Conservation (phyloP, 176 grass and related monocot species). For the Juncus effusus region DNA sequence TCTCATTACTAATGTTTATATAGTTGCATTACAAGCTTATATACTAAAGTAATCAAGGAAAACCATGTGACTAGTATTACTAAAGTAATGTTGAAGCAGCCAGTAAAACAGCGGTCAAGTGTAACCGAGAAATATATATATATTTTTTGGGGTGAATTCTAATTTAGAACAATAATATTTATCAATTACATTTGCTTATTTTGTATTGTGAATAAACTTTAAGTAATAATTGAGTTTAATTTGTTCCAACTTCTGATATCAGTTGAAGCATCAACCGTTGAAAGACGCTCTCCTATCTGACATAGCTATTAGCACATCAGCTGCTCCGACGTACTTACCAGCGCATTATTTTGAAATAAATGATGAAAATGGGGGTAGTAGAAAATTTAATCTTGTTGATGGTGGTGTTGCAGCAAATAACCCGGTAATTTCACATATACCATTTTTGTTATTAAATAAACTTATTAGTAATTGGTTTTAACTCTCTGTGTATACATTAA, state of each 20-base stretch:
- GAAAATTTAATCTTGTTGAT: constrained; percentile 53
- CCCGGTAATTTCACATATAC: constrained; percentile 26
- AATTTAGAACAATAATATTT: too few species aligned
- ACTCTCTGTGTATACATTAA: not conserved
- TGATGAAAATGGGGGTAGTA: constrained; percentile 17
- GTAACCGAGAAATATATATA: too few species aligned
- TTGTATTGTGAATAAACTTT: not conserved
- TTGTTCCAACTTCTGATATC: not conserved
- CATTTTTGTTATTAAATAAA: not conserved
- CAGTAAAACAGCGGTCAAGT: too few species aligned
- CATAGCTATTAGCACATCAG: not conserved
- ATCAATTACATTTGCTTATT: not conserved
- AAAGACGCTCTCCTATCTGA: constrained; percentile 36
- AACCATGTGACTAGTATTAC: too few species aligned
- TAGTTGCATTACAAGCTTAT: too few species aligned
- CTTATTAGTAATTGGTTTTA: not conserved
- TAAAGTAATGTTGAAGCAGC: too few species aligned
- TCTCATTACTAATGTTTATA: too few species aligned
- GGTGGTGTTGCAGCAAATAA: constrained; percentile 39
- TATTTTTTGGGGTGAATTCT: too few species aligned
- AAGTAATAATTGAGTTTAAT: constrained; percentile 9
- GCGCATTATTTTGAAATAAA: too few species aligned
- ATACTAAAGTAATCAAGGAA: too few species aligned
- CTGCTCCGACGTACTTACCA: too few species aligned
- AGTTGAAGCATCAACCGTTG: constrained; percentile 21